Evolutionary conservation across 345 rosid genomes (phyloP), one percentile per base, ranked within the genome.

Genomic region (Toxicodendron radicans): DNA sequence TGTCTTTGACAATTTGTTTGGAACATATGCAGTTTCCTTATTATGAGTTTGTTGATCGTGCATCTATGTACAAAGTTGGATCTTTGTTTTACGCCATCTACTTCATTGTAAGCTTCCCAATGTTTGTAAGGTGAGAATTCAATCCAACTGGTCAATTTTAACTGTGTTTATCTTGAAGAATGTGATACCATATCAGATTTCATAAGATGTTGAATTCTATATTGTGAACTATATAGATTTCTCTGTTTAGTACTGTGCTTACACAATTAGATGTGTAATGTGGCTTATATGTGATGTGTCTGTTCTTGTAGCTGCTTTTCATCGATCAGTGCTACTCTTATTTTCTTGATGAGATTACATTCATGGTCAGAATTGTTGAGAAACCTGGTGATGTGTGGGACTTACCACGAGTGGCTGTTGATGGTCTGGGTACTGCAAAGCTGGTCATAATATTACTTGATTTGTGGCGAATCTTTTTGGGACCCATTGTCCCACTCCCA

Each of bases 401-500:
- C 78, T 81, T 95, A 32, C 82, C 91, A 0, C 89, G 97, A 72
- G 94, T 95, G 67, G 95, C 93, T 67, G 80, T 93, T 52, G 99
- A 95, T 86, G 90, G 98, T 46, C 80, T 93, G 27, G 99, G 97
- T 13, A 97, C 99, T 60, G 97, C 98, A 53, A 95, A 93, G 98
- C 77, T 95, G 73, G 98, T 95, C 68, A 95, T 97, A 0, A 95
- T 95, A 76, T 88, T 93, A 80, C 97, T 95, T 23, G 97, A 95
- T 78, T 76, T 93, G 70, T 93, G 99, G 99, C 93, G 97, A 67
- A 81, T 95, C 75, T 88, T 87, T 82, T 86, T 95, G 2, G 99
- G 99, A 82, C 98, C 99, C 54, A 90, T 95, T 38, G 87, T 93
- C 67, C 86, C 87, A 7, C 30, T 86, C 45, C 80, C 90, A 1